Conservation (phyloP, 108 stramenopile species). For the Nitzschia sp. region DNA sequence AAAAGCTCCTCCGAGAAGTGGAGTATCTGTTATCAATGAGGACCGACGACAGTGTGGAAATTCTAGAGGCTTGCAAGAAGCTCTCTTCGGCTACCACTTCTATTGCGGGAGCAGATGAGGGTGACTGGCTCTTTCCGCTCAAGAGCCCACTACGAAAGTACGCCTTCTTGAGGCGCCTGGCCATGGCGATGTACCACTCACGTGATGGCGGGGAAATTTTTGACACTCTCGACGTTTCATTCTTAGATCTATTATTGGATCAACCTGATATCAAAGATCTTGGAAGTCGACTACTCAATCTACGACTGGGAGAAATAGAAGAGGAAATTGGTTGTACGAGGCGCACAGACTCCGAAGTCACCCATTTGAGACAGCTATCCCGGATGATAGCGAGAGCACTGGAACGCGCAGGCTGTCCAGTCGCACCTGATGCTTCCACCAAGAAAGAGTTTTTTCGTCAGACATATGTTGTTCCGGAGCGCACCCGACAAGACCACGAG, state of each 20-base stretch:
- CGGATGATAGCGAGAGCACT: not conserved
- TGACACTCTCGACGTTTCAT: not conserved
- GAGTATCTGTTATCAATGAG: not conserved
- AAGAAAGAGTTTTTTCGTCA: not conserved
- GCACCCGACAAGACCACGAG: not conserved
- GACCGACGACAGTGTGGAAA: not conserved
- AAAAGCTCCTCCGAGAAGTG: not conserved
- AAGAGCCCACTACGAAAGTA: not conserved
- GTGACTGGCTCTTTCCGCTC: slow-evolving; percentile 2
- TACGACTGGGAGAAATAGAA: not conserved
- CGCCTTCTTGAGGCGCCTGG: not conserved
- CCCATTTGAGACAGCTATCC: not conserved
- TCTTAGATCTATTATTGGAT: slow-evolving; percentile 10
- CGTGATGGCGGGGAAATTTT: not conserved
- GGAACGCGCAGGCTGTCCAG: not conserved
- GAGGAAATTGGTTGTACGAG: not conserved
- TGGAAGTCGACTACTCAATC: not conserved
- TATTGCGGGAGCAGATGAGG: not conserved
- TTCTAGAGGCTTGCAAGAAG: not conserved
- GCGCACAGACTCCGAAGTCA: not conserved
- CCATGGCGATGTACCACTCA: not conserved
- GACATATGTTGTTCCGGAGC: not conserved
- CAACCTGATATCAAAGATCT: not conserved
- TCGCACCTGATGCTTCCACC: not conserved
- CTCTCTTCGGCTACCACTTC: not conserved